phyloP scores from a whole-genome alignment of 2,329 filamentous ascomycete genomes.

The Cladophialophora immunda region DNA sequence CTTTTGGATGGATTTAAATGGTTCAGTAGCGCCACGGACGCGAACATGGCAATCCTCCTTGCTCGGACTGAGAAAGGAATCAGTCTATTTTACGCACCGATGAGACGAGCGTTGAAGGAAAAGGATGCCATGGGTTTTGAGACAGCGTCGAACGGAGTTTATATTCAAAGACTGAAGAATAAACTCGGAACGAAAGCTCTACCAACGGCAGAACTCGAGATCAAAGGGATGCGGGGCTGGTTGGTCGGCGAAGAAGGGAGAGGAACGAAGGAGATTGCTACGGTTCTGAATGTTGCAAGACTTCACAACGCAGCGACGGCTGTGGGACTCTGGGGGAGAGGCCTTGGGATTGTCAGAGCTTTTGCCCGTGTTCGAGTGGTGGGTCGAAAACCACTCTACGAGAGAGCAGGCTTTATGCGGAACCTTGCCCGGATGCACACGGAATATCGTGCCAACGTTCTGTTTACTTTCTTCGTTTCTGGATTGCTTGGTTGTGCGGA shows the following conservation, averaged over 20 bases:
- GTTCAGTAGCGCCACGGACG: conserved; percentile 73
- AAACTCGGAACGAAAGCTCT: conserved; percentile 75
- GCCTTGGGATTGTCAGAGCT: no score
- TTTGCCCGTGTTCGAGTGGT: no score
- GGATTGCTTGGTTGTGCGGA: no score
- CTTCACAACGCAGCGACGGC: conserved; percentile 52
- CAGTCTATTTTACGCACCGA: conserved; percentile 71
- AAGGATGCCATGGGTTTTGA: conserved; percentile 7
- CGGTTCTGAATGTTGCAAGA: conserved; percentile 72
- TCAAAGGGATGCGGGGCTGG: conserved; percentile 68
- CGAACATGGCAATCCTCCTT: conserved; percentile 69
- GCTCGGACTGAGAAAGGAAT: conserved; percentile 66
- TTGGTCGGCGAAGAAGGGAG: conserved; percentile 72
- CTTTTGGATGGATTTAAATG: conserved; percentile 74
- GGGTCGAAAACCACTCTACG: no score
- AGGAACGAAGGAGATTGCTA: conserved; percentile 73
- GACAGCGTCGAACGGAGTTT: conserved; percentile 65
- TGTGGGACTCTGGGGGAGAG: conserved; percentile 47
- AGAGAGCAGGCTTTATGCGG: no score
- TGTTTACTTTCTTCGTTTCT: no score
- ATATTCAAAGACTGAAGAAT: conserved; percentile 74
- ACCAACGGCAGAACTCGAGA: conserved; percentile 76
- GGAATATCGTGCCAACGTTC: no score
- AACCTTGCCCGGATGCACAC: no score
- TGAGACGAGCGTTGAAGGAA: no score